These are phyloP conservation scores for Chaetoceros muelleri DNA, from an alignment of 108 stramenopile genomes.

Conservation along the genomic window DNA sequence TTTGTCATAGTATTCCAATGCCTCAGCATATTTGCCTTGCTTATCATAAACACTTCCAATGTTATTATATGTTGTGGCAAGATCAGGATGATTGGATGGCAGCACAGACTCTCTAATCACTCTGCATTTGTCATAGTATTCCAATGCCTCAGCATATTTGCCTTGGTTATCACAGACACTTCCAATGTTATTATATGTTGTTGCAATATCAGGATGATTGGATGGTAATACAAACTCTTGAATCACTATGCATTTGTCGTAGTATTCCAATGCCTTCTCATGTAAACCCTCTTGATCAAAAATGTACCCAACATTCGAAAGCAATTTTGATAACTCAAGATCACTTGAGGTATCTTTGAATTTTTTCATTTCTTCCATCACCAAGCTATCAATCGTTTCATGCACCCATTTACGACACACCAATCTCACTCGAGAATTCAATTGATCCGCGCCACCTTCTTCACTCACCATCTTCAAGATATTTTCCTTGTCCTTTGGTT, in stretches of 20 bases:
- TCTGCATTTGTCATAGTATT: slow-evolving; percentile 14
- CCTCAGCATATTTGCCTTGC: slow-evolving; percentile 12
- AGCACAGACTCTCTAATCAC: slow-evolving; percentile 11
- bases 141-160: slow-evolving; percentile 13
- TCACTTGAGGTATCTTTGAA: background rate
- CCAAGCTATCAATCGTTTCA: background rate
- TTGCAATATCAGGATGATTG: slow-evolving; percentile 14
- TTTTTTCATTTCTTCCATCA: background rate
- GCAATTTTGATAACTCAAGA: slow-evolving; percentile 9
- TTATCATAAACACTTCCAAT: slow-evolving; percentile 13
- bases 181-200: slow-evolving; percentile 17
- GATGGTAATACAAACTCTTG: slow-evolving; percentile 15
- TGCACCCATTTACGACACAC: background rate
- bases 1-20: slow-evolving; percentile 16
- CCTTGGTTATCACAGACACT: slow-evolving; percentile 7
- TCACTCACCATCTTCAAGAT: background rate
- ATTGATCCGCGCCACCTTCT: background rate
- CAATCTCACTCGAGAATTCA: background rate
- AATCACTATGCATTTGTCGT: slow-evolving; percentile 12
- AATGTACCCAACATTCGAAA: slow-evolving; percentile 12
- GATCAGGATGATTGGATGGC: slow-evolving; percentile 16
- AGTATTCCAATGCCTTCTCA: slow-evolving; percentile 11
- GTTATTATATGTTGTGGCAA: slow-evolving; percentile 10
- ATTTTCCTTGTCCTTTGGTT: background rate
- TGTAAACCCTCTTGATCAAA: slow-evolving; percentile 14